Evolutionary conservation across 1,139 yeast genomes (phyloP).

Genomic region (Saccharomyces hybrid): DNA sequence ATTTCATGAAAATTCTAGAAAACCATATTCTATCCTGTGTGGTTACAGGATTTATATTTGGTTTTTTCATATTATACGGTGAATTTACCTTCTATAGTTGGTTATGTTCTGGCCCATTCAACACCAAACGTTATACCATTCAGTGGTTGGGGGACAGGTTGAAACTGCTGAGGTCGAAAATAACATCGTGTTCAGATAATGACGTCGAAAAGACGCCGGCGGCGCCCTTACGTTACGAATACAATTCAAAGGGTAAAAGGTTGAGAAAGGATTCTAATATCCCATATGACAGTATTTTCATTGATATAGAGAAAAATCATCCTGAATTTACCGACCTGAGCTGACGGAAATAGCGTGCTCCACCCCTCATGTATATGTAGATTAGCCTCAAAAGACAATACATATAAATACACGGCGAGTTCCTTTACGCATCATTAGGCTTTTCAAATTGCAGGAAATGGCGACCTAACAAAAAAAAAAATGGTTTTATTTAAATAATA

Average conservation of each 20-base stretch:
- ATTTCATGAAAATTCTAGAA: constrained; percentile 61
- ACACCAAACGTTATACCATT: background rate
- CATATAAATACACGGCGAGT: background rate
- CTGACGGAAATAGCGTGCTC: background rate
- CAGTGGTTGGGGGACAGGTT: background rate
- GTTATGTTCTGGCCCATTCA: constrained; percentile 20
- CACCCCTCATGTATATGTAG: too few species aligned
- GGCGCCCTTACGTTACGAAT: background rate
- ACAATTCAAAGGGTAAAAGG: constrained; percentile 8
- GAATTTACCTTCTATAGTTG: constrained; percentile 57
- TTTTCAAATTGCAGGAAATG: background rate
- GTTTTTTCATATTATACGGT: constrained; percentile 45
- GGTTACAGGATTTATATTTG: constrained; percentile 57
- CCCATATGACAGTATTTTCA: constrained; percentile 11
- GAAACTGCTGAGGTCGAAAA: background rate
- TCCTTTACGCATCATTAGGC: background rate
- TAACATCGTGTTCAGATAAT: background rate
- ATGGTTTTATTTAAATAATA: background rate
- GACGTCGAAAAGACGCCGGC: background rate
- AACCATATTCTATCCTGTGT: constrained; percentile 65
- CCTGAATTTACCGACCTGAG: constrained; percentile 14
- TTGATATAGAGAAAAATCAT: constrained; percentile 16
- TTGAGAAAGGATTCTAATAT: constrained; percentile 20
- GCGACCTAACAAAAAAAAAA: background rate
- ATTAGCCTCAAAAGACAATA: background rate